Percentiles rank a stretch among this genome's conserved stretches.
These are phyloP conservation scores for Trichoderma aggressivum DNA, from an alignment of 2,329 filamentous ascomycete species.

Conservation along the genomic window DNA sequence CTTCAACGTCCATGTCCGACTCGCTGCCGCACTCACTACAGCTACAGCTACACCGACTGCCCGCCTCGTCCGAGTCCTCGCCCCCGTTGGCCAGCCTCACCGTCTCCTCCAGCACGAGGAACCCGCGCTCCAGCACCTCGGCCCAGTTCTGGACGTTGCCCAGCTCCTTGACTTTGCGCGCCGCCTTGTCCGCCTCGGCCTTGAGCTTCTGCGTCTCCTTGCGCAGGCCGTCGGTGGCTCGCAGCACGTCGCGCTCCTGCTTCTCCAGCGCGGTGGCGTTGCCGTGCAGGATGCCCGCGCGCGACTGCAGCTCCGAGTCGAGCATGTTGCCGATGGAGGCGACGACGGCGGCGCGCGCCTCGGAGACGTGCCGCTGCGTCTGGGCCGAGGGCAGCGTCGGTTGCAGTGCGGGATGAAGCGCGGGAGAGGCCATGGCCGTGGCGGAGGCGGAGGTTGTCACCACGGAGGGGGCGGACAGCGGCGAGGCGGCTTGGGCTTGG, in stretches of 20 bases:
- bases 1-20: conserved; percentile 19
- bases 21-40: conserved; percentile 38
- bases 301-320: conserved; percentile 64
- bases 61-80: conserved; percentile 23
- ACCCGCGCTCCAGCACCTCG: conserved; percentile 71
- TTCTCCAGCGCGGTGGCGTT: conserved; percentile 62
- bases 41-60: conserved; percentile 31
- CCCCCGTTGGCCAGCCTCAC: conserved; percentile 50
- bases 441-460: neutral
- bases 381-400: conserved; percentile 41
- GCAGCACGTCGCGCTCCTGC: conserved; percentile 64
- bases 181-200: conserved; percentile 60
- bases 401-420: conserved; percentile 26
- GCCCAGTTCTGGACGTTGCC: conserved; percentile 86
- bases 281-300: conserved; percentile 65
- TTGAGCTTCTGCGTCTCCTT: conserved; percentile 64
- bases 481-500: neutral
- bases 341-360: conserved; percentile 57
- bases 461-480: neutral
- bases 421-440: conserved; percentile 16
- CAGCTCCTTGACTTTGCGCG: conserved; percentile 68
- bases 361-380: conserved; percentile 47
- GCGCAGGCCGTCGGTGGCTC: conserved; percentile 57
- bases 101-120: conserved; percentile 63
- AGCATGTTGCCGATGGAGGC: conserved; percentile 67